Conservation (phyloP, 1,139 yeast genomes). For the Hansenula lynferdii region DNA sequence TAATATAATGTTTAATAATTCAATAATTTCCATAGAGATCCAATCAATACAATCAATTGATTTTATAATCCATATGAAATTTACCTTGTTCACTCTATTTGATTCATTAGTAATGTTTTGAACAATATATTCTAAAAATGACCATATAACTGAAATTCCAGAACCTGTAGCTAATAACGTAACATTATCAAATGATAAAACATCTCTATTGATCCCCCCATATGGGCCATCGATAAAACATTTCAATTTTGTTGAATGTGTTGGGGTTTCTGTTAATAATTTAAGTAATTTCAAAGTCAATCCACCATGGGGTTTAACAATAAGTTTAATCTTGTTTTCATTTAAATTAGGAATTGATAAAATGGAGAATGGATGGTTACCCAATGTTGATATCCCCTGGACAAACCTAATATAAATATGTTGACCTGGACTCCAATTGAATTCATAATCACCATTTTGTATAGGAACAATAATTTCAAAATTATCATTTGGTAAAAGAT, state of each 20-base stretch:
- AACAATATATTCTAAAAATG: conserved; percentile 31
- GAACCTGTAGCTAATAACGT: conserved; percentile 43
- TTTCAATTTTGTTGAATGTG: too few species aligned
- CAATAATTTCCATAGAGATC: conserved; percentile 37
- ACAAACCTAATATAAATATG: conserved; percentile 49
- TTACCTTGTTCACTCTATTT: conserved; percentile 24
- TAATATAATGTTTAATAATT: conserved; percentile 8
- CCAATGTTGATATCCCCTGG: conserved; percentile 40
- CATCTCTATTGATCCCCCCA: conserved; percentile 52
- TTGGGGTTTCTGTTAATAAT: too few species aligned
- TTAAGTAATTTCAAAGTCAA: conserved; percentile 35
- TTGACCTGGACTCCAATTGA: conserved; percentile 57
- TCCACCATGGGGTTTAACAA: conserved; percentile 49
- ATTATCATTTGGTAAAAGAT: conserved; percentile 25
- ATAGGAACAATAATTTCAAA: conserved; percentile 40
- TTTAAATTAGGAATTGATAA: conserved; percentile 32
- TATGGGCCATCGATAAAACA: conserved; percentile 60
- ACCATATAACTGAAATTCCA: conserved; percentile 50
- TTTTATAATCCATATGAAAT: conserved; percentile 48
- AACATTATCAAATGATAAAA: conserved; percentile 44
- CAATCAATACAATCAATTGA: conserved; percentile 36
- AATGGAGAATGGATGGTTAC: conserved; percentile 64
- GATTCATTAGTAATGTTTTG: conserved; percentile 5
- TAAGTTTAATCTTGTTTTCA: conserved; percentile 35
- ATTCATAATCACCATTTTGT: conserved; percentile 24